Percentiles rank a stretch among this genome's conserved stretches.
Conservation (phyloP, 75 land plant genomes). For the Cupressus sempervirens region DNA sequence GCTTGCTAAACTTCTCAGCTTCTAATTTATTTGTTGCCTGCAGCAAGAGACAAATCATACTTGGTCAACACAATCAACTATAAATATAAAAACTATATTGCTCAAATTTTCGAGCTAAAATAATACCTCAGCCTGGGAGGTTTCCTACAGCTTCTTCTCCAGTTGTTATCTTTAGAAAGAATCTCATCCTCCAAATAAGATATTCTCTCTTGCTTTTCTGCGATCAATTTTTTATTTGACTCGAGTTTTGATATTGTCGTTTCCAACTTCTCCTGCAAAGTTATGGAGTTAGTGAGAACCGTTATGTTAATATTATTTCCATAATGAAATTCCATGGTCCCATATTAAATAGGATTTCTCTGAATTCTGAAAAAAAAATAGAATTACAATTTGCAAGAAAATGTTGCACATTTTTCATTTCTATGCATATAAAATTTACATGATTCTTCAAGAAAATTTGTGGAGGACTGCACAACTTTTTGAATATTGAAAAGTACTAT, state of each 20-base stretch:
- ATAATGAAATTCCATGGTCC: background rate
- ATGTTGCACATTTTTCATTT: background rate
- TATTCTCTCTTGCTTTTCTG: conserved; percentile 37
- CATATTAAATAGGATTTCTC: no score
- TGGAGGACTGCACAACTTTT: background rate
- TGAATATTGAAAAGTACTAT: background rate
- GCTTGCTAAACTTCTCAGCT: conserved; percentile 45
- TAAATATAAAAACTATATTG: background rate
- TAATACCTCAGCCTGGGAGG: conserved; percentile 46
- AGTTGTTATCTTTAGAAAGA: conserved; percentile 26
- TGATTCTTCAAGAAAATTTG: background rate
- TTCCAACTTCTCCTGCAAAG: conserved; percentile 25
- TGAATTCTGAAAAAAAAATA: background rate
- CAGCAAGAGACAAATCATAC: background rate
- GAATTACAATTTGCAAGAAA: background rate
- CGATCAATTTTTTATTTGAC: conserved; percentile 21
- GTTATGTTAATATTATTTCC: background rate
- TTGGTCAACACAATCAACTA: background rate
- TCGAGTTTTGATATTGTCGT: conserved; percentile 34
- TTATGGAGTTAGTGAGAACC: background rate
- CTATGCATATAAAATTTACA: background rate
- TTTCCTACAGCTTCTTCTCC: conserved; percentile 42
- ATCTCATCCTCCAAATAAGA: conserved; percentile 43
- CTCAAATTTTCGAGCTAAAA: conserved; percentile 16
- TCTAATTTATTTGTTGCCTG: conserved; percentile 50